These are phyloP conservation scores for Podospora fimiseda DNA, from an alignment of 495 filamentous ascomycete genomes.

Conservation along the genomic window DNA sequence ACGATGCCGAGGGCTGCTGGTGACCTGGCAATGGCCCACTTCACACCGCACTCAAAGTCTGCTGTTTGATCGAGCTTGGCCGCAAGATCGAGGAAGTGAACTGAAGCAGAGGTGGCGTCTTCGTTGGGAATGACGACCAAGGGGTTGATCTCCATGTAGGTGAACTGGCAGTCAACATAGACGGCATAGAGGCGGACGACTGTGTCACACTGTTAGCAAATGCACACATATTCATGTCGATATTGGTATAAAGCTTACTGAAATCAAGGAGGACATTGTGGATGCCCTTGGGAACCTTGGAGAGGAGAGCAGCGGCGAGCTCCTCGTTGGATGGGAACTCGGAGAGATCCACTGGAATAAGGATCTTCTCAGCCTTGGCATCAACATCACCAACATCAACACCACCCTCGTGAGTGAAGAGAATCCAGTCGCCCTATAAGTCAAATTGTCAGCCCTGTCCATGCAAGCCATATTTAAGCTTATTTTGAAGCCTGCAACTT, in stretches of 20 bases:
- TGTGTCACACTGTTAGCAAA: conserved; percentile 8
- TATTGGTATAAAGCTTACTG: conserved; percentile 52
- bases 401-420: conserved; percentile 98
- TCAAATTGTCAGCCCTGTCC: conserved; percentile 5
- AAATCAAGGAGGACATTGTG: conserved; percentile 99
- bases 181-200: conserved; percentile 73
- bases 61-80: conserved; percentile 99
- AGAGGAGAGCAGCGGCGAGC: conserved; percentile 76
- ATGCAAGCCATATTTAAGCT: conserved; percentile 20
- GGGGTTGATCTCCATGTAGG: conserved; percentile 99
- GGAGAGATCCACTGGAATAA: conserved; percentile 91
- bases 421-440: conserved; percentile 92
- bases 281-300: conserved; percentile 88
- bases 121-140: conserved; percentile 95
- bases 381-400: conserved; percentile 99
- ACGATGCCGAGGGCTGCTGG: conserved; percentile 77
- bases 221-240: conserved; percentile 34
- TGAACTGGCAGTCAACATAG: conserved; percentile 99
- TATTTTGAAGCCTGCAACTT: conserved; percentile 2
- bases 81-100: conserved; percentile 96
- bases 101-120: conserved; percentile 82
- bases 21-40: conserved; percentile 93
- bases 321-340: conserved; percentile 95
- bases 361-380: conserved; percentile 94
- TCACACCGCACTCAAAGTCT: conserved; percentile 98